Evolutionary conservation across 768 basidiomycete genomes (phyloP).

Genomic region (Suillus sp.): DNA sequence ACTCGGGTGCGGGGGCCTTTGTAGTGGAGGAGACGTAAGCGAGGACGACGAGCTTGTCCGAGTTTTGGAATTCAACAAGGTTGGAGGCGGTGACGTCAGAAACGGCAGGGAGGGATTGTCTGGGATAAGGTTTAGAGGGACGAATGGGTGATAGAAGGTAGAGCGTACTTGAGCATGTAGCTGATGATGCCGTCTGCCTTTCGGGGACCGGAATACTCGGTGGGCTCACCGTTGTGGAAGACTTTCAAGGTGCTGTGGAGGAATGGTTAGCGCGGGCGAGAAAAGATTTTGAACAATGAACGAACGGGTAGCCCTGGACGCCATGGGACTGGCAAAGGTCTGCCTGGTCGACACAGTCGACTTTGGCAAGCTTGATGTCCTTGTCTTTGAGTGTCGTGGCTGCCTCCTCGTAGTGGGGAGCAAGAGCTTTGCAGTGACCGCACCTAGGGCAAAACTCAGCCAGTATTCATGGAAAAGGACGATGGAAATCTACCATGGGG

Average conservation of each 20-base stretch:
- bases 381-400: constrained; percentile 91
- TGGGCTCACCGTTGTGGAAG: constrained; percentile 79
- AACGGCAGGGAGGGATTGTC: constrained; percentile 94
- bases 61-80: constrained; percentile 80
- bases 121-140: constrained; percentile 30
- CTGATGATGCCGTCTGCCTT: constrained; percentile 95
- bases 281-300: constrained; percentile 13
- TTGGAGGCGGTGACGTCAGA: constrained; percentile 76
- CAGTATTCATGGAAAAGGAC: not conserved
- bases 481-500: constrained; percentile 62
- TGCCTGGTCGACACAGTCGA: constrained; percentile 93
- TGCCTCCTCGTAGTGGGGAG: constrained; percentile 92
- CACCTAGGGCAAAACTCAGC: constrained; percentile 54
- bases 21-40: constrained; percentile 79
- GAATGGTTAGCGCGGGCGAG: not conserved
- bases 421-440: constrained; percentile 94
- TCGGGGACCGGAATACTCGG: constrained; percentile 86
- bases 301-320: constrained; percentile 93
- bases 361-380: constrained; percentile 90
- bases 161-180: constrained; percentile 91
- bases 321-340: constrained; percentile 90
- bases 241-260: constrained; percentile 80
- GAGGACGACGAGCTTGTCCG: constrained; percentile 89
- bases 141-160: not conserved
- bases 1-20: constrained; percentile 70